Conservation (phyloP, 345 rosid genomes). For the Pelargonium nanum region DNA sequence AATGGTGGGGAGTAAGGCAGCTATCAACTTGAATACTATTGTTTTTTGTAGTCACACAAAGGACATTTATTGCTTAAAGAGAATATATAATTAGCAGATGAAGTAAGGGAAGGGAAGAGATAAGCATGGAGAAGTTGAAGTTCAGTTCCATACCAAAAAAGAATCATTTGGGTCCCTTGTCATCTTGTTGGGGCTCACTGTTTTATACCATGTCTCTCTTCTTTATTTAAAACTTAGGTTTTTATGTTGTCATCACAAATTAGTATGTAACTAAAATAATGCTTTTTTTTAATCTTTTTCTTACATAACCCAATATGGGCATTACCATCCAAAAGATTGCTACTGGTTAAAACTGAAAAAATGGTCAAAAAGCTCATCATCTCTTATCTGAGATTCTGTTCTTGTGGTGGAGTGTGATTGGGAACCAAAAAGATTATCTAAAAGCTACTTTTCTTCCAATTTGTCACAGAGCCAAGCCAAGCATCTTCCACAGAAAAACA, state of each 20-base stretch:
- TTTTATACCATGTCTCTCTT: slow-evolving; percentile 21
- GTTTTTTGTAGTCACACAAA: slow-evolving; percentile 6
- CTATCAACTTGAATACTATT: slow-evolving; percentile 17
- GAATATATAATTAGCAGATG: slow-evolving; percentile 9
- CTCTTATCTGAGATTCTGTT: slow-evolving; percentile 50
- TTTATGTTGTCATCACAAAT: slow-evolving; percentile 9
- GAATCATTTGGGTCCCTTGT: slow-evolving; percentile 26
- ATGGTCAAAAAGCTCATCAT: slow-evolving; percentile 37
- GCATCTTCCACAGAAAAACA: slow-evolving; percentile 29
- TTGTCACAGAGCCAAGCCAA: slow-evolving; percentile 10
- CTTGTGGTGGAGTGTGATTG: slow-evolving; percentile 51
- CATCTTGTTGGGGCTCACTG: slow-evolving; percentile 37
- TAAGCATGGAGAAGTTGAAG: slow-evolving; percentile 27
- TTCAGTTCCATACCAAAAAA: slow-evolving; percentile 17
- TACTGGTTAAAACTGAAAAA: slow-evolving; percentile 18
- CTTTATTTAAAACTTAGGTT: slow-evolving; percentile 22
- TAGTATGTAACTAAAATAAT: neutral
- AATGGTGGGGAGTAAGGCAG: slow-evolving; percentile 2
- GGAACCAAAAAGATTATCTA: slow-evolving; percentile 36
- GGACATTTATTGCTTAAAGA: slow-evolving; percentile 24
- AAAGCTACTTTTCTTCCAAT: slow-evolving; percentile 36
- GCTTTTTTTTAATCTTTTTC: slow-evolving; percentile 3
- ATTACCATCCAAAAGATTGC: slow-evolving; percentile 14
- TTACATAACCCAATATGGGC: slow-evolving; percentile 1
- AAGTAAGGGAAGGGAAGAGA: slow-evolving; percentile 15